Evolutionary conservation across 1,284 basidiomycete genomes (phyloP), one percentile per base, ranked within the genome.

Genomic region (Hortiboletus rubellus): DNA sequence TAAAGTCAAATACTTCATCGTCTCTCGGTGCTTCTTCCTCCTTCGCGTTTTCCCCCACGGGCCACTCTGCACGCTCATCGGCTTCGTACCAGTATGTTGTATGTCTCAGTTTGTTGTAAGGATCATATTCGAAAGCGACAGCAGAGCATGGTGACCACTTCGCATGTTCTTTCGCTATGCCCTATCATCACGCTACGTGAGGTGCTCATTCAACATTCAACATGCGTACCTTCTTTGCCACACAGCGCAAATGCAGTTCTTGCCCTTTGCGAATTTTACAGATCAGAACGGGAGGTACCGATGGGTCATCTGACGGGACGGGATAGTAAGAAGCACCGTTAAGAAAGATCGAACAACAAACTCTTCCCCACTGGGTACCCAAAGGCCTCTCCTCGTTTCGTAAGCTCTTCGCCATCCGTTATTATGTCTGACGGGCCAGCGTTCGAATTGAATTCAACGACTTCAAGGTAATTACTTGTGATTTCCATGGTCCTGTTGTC

Each of bases 101-200:
- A 75, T 99, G 97, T 57, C 94, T 85, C 34, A 99, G 80, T 72
- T 94, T 93, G 79, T 99, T 99, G 78, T 98, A 85, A 14, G 97
- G 97, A 74, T 99, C 97, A 68, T 99, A 99, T 76, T 99, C 97
- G 66, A 97, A 99, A 3, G 90, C 87, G 22, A 99, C 88, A 2
- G 97, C 95, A 1, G 94, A 92, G 57, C 95, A 92, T 14, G 97
- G 96, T 0, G 94, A 97, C 95, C 96, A 99, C 77, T 99, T 99
- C 8, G 97, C 95, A 71, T 99, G 97, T 71, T 98, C 95, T 78
- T 99, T 98, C 9, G 95, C 95, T 60, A 98, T 91, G 31, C 96
- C 96, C 93, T 97, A 64, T 18, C 46, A 43, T 34, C 9, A 18
- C 38, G 30, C 22, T 52, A 31, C 41, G 58, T 54, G 14, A 49